These are phyloP conservation scores for Auxenochlorella pyrenoidosa DNA, from an alignment of 139 green algal species.

Conservation along the genomic window DNA sequence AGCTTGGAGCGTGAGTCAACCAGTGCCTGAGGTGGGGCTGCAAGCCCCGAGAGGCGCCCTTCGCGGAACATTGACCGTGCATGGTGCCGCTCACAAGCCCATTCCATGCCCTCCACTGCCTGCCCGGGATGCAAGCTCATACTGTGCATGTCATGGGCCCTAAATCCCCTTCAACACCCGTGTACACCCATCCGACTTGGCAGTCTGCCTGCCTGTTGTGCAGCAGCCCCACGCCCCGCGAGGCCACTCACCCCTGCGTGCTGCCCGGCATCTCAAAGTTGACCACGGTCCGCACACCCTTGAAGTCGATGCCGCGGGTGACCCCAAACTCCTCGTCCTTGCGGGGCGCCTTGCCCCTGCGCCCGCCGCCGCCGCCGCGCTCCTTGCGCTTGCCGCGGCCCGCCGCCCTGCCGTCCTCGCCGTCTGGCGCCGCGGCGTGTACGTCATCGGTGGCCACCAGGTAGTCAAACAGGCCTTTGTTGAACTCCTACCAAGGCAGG, in stretches of 20 bases:
- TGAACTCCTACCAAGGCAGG: constrained; percentile 79
- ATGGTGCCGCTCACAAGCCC: not conserved
- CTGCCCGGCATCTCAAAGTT: constrained; percentile 84
- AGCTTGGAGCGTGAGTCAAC: not conserved
- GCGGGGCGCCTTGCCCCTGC: not conserved
- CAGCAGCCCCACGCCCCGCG: not conserved
- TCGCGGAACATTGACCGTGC: not conserved
- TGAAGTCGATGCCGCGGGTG: constrained; percentile 96
- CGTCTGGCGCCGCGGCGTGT: constrained; percentile 33
- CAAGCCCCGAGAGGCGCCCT: not conserved
- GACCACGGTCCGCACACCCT: constrained; percentile 92
- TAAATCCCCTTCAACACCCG: too few relatives aligned
- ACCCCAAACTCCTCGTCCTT: constrained; percentile 96
- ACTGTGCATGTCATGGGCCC: too few relatives aligned
- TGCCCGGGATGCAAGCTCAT: too few relatives aligned
- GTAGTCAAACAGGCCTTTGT: constrained; percentile 91
- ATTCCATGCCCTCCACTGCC: too few relatives aligned
- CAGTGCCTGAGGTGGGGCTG: not conserved
- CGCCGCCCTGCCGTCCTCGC: not conserved
- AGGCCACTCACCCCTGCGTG: constrained; percentile 38
- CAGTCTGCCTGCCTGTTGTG: too few relatives aligned
- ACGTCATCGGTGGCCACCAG: constrained; percentile 91
- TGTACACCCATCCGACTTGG: too few relatives aligned
- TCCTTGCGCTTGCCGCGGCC: constrained; percentile 32
- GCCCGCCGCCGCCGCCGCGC: not conserved